Evolutionary conservation across 345 rosid species (phyloP).

Genomic region (Gossypium thurberi): DNA sequence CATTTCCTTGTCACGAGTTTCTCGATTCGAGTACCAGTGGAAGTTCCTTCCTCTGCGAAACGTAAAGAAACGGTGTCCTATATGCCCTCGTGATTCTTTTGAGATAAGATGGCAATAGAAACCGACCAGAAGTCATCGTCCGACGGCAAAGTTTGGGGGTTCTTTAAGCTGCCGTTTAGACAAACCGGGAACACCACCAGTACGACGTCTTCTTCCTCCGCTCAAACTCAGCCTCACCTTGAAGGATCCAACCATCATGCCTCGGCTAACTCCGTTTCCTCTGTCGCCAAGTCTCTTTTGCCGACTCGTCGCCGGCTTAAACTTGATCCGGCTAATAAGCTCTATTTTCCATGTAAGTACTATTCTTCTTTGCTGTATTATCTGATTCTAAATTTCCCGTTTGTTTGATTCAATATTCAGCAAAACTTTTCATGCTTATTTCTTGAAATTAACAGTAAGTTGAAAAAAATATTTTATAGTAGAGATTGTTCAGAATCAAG

Average conservation of each 20-base stretch:
- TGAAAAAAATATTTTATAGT: neutral
- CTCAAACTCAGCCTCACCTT: conserved; percentile 29
- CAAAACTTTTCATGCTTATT: neutral
- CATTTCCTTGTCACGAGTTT: neutral
- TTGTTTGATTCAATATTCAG: neutral
- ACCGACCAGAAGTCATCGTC: conserved; percentile 47
- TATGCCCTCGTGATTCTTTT: neutral
- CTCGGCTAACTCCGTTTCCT: conserved; percentile 47
- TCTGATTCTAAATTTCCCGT: neutral
- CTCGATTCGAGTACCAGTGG: neutral
- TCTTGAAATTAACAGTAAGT: neutral
- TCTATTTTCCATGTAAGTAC: conserved; percentile 80
- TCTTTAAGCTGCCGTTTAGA: conserved; percentile 79
- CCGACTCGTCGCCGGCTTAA: conserved; percentile 72
- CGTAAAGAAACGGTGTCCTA: neutral
- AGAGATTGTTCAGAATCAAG: neutral
- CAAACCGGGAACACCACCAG: conserved; percentile 25
- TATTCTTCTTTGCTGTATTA: neutral
- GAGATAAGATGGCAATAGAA: conserved; percentile 50
- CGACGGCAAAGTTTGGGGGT: conserved; percentile 69
- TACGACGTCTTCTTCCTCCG: conserved; percentile 31
- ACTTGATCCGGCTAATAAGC: conserved; percentile 87
- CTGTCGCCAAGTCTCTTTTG: conserved; percentile 69
- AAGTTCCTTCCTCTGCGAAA: neutral
- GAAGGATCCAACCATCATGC: conserved; percentile 50